phyloP scores from a whole-genome alignment of 1,284 basidiomycete genomes.

The Sporisorium exsertum region DNA sequence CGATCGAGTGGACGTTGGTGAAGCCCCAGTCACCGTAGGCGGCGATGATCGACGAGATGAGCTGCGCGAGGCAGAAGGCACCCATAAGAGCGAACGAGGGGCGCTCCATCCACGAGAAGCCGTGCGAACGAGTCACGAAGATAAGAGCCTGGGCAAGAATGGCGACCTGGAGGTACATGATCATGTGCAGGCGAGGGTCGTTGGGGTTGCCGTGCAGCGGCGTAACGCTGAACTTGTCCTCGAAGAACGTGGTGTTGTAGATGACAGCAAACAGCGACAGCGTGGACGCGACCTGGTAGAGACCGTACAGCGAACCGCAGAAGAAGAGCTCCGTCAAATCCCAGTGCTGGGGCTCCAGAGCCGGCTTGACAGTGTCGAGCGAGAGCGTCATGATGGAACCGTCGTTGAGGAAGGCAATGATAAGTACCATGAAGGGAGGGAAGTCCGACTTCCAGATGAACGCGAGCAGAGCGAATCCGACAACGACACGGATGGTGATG shows the following conservation, averaged over 20 bases:
- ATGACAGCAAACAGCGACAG: conserved; percentile 78
- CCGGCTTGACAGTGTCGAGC: conserved; percentile 94
- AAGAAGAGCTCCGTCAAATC: conserved; percentile 95
- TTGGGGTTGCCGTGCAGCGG: conserved; percentile 70
- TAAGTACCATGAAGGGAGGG: conserved; percentile 99
- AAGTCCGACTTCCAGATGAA: conserved; percentile 97
- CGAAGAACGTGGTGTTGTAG: conserved; percentile 89
- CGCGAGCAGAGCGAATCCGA: conserved; percentile 93
- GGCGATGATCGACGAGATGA: conserved; percentile 94
- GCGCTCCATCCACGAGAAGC: conserved; percentile 98
- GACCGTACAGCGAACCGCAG: conserved; percentile 92
- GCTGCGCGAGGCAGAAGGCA: conserved; percentile 92
- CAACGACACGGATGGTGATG: conserved; percentile 97
- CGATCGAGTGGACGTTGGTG: conserved; percentile 54
- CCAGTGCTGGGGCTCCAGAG: conserved; percentile 88
- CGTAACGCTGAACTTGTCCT: conserved; percentile 82
- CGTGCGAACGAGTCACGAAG: conserved; percentile 94
- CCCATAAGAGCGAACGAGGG: conserved; percentile 87
- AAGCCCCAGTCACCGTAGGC: conserved; percentile 78
- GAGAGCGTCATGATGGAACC: conserved; percentile 98
- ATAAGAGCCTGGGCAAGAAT: conserved; percentile 98
- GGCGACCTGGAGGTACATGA: conserved; percentile 90
- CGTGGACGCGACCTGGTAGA: conserved; percentile 92
- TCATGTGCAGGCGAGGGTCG: conserved; percentile 73
- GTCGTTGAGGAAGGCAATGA: conserved; percentile 95